Evolutionary conservation across 805 yeast species (phyloP), one percentile per base, ranked within the genome.

Genomic region (Ogataea parapolymorpha): DNA sequence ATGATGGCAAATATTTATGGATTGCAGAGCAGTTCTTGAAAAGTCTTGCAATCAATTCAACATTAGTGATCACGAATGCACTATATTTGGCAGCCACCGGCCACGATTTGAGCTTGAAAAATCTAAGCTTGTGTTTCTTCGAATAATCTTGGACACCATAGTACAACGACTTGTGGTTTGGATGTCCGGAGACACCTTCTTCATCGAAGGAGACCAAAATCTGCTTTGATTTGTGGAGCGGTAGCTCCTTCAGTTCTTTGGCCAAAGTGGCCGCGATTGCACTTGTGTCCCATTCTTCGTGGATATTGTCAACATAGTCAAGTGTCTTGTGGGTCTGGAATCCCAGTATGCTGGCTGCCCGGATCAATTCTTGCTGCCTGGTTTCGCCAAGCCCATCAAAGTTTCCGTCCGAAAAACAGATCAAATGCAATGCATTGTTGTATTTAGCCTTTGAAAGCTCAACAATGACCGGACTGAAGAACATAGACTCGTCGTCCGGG

Each of bases 401-500:
- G 53, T 84, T 79, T 2, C 99, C 99, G 35, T 70, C 72, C 2
- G 95, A 82, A 40, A 87, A 73, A 48, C 95, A 86, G 7, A 88
- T 55, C 10, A 90, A 55, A 27, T 75, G 70, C 12, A 89, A 64
- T 6, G 56, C 49, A 53, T 82, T 83, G 39, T 68, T 58, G 50
- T 75, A 67, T 35, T 70, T 62, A 1, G 72, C 63, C 45, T 74
- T 72, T 8, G 71, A 49, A 37, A 71, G 55, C 47, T 77, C 82
- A 6, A 75, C 60, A 24, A 89, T 49, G 0, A 90, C 70, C 0
- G 99, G 99, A 1, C 88, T 79, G 55, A 93, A 93, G 63, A 93
- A 93, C 99, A 93, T 93, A 37, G 88, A 90, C 63, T 93, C 99
- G 61, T 93, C 99, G 62, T 93, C 99, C 0, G 99, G 99, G 62